Evolutionary conservation across 2,329 filamentous ascomycete genomes (phyloP), one percentile per base, ranked within the genome.

Genomic region (Colletotrichum acutatum): DNA sequence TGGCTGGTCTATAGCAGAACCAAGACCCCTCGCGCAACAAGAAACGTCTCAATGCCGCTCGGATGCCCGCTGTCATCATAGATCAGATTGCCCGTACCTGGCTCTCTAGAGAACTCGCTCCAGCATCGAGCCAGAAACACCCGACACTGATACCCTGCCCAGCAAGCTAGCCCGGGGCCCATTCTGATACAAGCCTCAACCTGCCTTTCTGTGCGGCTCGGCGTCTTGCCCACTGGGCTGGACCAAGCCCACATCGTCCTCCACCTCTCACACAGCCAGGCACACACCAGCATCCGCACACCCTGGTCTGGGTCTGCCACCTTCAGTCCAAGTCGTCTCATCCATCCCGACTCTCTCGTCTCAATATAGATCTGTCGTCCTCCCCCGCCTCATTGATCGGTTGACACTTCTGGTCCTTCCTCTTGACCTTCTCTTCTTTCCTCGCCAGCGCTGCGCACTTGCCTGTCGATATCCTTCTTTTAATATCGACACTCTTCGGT

Each of bases 21-120:
- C 71, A 72, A 66, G 24, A 71, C 68, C 62, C 24, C 26, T 66
- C 57, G 52, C 57, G 24, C 68, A 75, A 74, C 68, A 75, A 67
- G 77, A 80, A 78, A 80, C 78, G 80, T 74, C 77, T 81, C 78
- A 78, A 86, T 87, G 84, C 82, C 84, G 86, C 83, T 84, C 86
- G 85, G 82, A 89, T 90, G 88, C 87, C 83, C 79, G 83, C 86
- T 82, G 83, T 84, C 80, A 83, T 83, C 77, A 86, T 86, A 87
- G 85, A 88, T 84, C 84, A 82, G 82, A 86, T 85, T 77, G 81
- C 81, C 77, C 84, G 84, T 83, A 85, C 84, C 75, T 87, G 86
- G 86, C 85, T 85, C 79, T 83, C 85, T 53, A 68, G 68, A 72
- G 79, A 83, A 84, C 80, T 79, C 79, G 77, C 77, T 78, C 81